phyloP scores from a whole-genome alignment of 1,284 basidiomycete species.

The Vanrija sp. region DNA sequence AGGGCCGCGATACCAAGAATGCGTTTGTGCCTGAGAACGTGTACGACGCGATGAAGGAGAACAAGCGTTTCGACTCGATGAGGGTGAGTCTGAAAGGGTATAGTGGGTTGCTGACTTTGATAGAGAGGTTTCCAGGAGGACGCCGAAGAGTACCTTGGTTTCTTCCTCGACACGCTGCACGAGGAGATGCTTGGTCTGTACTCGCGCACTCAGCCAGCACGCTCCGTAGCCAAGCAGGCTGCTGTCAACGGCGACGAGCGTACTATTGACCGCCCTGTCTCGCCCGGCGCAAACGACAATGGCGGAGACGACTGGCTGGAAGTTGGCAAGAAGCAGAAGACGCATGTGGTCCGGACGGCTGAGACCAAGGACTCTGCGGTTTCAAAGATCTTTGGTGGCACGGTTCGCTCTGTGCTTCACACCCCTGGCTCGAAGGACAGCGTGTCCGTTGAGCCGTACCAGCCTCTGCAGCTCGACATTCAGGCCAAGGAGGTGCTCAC shows the following conservation, averaged over 20 bases:
- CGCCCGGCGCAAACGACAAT: slow-evolving; percentile 44
- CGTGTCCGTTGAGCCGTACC: slow-evolving; percentile 87
- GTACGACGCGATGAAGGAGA: slow-evolving; percentile 94
- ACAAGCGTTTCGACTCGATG: slow-evolving; percentile 92
- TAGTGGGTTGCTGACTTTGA: neutral
- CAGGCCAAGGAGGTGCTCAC: slow-evolving; percentile 72
- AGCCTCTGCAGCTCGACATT: slow-evolving; percentile 84
- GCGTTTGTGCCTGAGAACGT: slow-evolving; percentile 84
- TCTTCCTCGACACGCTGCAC: slow-evolving; percentile 91
- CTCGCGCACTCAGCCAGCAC: slow-evolving; percentile 43
- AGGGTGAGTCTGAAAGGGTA: slow-evolving; percentile 56
- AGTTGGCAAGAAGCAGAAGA: slow-evolving; percentile 85
- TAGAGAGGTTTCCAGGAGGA: slow-evolving; percentile 94
- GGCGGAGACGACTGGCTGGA: slow-evolving; percentile 67
- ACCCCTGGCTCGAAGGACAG: slow-evolving; percentile 81
- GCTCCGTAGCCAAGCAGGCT: slow-evolving; percentile 19
- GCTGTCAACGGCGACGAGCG: slow-evolving; percentile 28
- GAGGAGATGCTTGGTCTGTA: slow-evolving; percentile 76
- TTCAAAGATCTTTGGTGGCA: slow-evolving; percentile 88
- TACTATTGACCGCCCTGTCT: slow-evolving; percentile 44
- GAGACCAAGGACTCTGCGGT: slow-evolving; percentile 82
- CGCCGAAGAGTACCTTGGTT: slow-evolving; percentile 97
- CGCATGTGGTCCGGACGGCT: slow-evolving; percentile 73
- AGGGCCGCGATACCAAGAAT: slow-evolving; percentile 43
- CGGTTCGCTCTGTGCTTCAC: slow-evolving; percentile 79